phyloP scores from a whole-genome alignment of 1,284 basidiomycete genomes.

The Pisolithus thermaeus region DNA sequence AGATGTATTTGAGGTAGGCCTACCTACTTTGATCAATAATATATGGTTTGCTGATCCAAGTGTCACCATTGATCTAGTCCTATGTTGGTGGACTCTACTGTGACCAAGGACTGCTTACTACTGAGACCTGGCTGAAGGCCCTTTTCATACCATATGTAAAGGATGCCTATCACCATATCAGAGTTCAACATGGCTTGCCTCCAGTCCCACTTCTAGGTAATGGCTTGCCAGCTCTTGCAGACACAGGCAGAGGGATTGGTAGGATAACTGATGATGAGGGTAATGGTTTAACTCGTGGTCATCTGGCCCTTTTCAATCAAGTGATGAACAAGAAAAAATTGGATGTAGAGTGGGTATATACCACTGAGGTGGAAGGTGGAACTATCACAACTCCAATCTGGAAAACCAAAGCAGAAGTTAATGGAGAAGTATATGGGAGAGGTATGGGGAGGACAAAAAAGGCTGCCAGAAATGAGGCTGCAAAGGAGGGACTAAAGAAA shows the following conservation, averaged over 20 bases:
- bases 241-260: slow-evolving; percentile 17
- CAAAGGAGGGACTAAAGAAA: slow-evolving; percentile 48
- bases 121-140: slow-evolving; percentile 50
- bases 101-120: slow-evolving; percentile 56
- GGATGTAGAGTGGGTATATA: slow-evolving; percentile 63
- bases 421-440: slow-evolving; percentile 49
- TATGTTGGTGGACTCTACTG: slow-evolving; percentile 69
- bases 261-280: slow-evolving; percentile 13
- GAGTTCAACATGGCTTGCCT: slow-evolving; percentile 57
- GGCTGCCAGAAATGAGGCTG: slow-evolving; percentile 66
- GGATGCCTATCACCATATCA: slow-evolving; percentile 56
- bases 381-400: slow-evolving; percentile 66
- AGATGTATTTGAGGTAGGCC: slow-evolving; percentile 65
- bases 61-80: slow-evolving; percentile 38
- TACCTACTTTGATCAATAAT: not conserved
- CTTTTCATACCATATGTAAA: slow-evolving; percentile 58
- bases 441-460: slow-evolving; percentile 71
- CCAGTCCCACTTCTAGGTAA: slow-evolving; percentile 20
- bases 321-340: slow-evolving; percentile 52
- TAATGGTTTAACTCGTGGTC: slow-evolving; percentile 34
- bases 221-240: slow-evolving; percentile 2
- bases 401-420: slow-evolving; percentile 57
- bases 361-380: slow-evolving; percentile 38
- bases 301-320: slow-evolving; percentile 74
- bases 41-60: slow-evolving; percentile 2